Evolutionary conservation across 2,329 filamentous ascomycete genomes (phyloP).

Genomic region (Iodosphaeria phyllophila): DNA sequence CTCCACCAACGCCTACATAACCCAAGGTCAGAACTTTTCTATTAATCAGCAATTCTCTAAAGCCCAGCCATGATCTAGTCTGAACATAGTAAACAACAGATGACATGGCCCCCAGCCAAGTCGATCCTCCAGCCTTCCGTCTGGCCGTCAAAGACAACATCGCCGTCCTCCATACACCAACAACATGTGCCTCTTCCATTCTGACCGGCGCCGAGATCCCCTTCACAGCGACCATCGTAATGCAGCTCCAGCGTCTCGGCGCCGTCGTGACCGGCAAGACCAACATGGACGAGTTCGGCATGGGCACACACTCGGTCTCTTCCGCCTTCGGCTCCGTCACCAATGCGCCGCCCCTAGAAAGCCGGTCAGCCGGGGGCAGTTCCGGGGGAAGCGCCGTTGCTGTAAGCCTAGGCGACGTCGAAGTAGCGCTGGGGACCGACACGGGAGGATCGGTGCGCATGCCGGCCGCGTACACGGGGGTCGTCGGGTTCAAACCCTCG

Average conservation of each 20-base stretch:
- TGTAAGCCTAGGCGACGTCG: slow-evolving; percentile 40
- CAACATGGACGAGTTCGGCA: slow-evolving; percentile 91
- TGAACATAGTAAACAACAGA: too few species aligned
- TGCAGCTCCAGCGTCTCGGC: slow-evolving; percentile 43
- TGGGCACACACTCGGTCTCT: slow-evolving; percentile 66
- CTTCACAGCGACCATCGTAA: slow-evolving; percentile 66
- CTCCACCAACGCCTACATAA: neutral
- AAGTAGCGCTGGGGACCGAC: slow-evolving; percentile 70
- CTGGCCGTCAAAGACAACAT: slow-evolving; percentile 67
- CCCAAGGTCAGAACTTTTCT: too few species aligned
- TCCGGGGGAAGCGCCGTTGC: slow-evolving; percentile 87
- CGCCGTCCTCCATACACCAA: slow-evolving; percentile 42
- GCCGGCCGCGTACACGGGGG: slow-evolving; percentile 71
- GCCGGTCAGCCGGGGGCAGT: slow-evolving; percentile 60
- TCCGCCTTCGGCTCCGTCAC: slow-evolving; percentile 49
- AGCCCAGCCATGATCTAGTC: neutral
- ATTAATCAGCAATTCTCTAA: too few species aligned
- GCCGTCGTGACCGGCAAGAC: slow-evolving; percentile 58
- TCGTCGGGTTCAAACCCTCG: slow-evolving; percentile 77
- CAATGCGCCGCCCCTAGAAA: slow-evolving; percentile 21
- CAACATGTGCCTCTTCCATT: slow-evolving; percentile 68
- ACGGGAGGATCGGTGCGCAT: slow-evolving; percentile 80
- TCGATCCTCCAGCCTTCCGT: too few species aligned
- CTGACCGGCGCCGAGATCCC: slow-evolving; percentile 55
- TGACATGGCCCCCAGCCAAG: too few species aligned